Base-by-base conservation (phyloP, 768 basidiomycete species). In the Dioszegia aurantiaca region DNA sequence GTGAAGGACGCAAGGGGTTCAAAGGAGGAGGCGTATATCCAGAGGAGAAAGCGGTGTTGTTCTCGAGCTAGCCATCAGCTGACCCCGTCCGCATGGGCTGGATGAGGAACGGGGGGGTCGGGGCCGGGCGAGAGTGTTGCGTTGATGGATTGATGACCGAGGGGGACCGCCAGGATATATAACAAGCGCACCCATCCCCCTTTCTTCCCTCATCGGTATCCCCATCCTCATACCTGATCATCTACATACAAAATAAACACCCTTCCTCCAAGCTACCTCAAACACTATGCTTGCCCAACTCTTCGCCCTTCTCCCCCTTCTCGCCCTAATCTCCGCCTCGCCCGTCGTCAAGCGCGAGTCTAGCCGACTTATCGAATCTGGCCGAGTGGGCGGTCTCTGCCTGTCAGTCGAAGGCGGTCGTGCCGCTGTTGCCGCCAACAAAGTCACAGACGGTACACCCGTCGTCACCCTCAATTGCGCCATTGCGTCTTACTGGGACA, bases 401-500 rank as follows among this genome's bases (percentile, higher is more conserved):
- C 17, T 61, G 14, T 36, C 47, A 4, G 47, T 43, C 42, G 12
- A 42, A 8, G 39, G 39, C 21, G 53, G 53, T 55, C 39, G 40
- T 26, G 26, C 26, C 3, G 44, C 28, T 2, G 36, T 43, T 19
- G 21, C 37, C 17, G 23, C 14, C 28, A 40, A 40, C 12, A 28
- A 39, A 40, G 24, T 43, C 60, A 28, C 43, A 41, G 56, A 52
- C 27, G 64, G 61, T 1, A 44, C 55, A 2, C 24, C 57, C 2
- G 64, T 65, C 41, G 26, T 42, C 37, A 54, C 55, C 4, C 24
- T 39, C 27, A 27, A 40, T 19, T 67, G 65, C 37, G 26, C 44
- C 23, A 4, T 2, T 3, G 59, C 62, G 2, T 49, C 24, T n/a
- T 33, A 24, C 24, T 67, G 65, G 65, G 62, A 67, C 36, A 67